A percentile compares a stretch with the other conserved stretches of the same genome.
These are phyloP conservation scores for Cyclostephanos invisitatus DNA, from an alignment of 108 stramenopile species.

Conservation along the genomic window DNA sequence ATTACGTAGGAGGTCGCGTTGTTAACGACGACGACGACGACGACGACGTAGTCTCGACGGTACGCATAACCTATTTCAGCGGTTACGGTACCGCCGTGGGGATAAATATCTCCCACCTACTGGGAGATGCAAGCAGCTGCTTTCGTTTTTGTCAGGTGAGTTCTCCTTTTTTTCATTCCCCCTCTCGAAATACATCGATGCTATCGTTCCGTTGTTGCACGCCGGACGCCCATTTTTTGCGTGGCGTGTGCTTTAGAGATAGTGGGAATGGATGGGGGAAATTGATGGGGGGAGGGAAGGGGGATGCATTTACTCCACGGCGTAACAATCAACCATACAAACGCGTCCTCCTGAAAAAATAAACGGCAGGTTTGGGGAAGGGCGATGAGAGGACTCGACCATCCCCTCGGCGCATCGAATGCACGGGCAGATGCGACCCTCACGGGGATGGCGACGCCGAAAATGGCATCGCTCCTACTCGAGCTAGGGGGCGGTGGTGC, in stretches of 20 bases:
- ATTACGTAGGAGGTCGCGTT: background rate
- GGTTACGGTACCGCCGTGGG: conserved; percentile 31
- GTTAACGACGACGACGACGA: background rate
- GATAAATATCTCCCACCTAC: conserved; percentile 23
- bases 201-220: no score
- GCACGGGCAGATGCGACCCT: conserved; percentile 24
- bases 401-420: conserved; percentile 33
- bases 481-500: background rate
- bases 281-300: no score
- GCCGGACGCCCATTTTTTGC: no score
- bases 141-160: conserved; percentile 13
- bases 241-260: no score
- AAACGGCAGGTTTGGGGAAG: conserved; percentile 27
- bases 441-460: conserved; percentile 34
- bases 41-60: conserved; percentile 1
- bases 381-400: conserved; percentile 20
- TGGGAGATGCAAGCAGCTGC: conserved; percentile 26
- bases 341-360: background rate
- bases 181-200: no score
- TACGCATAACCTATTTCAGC: conserved; percentile 24
- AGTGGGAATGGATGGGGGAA: no score
- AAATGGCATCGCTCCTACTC: conserved; percentile 21
- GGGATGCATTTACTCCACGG: no score
- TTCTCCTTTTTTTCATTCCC: background rate
- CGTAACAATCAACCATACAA: background rate